Base-by-base conservation (phyloP, 2,329 filamentous ascomycete genomes). In the Aspergillus alliaceus region DNA sequence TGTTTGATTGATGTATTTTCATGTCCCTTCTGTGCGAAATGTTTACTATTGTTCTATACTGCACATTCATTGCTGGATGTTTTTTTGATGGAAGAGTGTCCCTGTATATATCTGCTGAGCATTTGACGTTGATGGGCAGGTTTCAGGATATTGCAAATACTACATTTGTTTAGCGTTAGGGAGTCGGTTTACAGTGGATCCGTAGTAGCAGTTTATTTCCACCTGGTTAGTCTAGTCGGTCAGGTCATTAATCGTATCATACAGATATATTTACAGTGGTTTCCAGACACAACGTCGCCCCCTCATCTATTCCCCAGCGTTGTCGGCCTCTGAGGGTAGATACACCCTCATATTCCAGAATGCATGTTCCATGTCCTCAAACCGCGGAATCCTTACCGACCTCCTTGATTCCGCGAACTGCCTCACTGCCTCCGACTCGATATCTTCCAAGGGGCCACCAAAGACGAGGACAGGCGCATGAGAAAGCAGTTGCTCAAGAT, bases 391-490 rank as follows among this genome's bases (percentile, higher is more conserved):
- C 6, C 54, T 56, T 18, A 66, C 62, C 6, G 71, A 74, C 7
- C 55, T 59, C 15, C 59, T 61, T 3, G 34, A 44, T 27, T 51
- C 48, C 11, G 67, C 56, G 57, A 67, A 73, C 2, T 14, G 20
- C 20, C 57, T 59, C 24, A 69, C 59, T 8, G 62, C 54, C 3
- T 65, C 64, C 2, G 68, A 64, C 40, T 69, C 66, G 2, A 68
- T 62, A 46, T 68, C 64, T 51, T 77, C 72, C 51, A 77, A 59
- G 5, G 74, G 73, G 0, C 70, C 87, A 0, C 86, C 87, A 14
- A 90, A 77, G 12, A 86, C 83, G 2, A 88, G 64, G 0, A 74
- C 78, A 0, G 87, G 86, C 0, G 71, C 61, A 0, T 70, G 66
- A 2, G 73, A 64, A 2, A 90, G 71, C 0, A 85, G 78, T 6